These are phyloP conservation scores for Lactifluus echinatus DNA, from an alignment of 768 basidiomycete genomes.

Conservation along the genomic window DNA sequence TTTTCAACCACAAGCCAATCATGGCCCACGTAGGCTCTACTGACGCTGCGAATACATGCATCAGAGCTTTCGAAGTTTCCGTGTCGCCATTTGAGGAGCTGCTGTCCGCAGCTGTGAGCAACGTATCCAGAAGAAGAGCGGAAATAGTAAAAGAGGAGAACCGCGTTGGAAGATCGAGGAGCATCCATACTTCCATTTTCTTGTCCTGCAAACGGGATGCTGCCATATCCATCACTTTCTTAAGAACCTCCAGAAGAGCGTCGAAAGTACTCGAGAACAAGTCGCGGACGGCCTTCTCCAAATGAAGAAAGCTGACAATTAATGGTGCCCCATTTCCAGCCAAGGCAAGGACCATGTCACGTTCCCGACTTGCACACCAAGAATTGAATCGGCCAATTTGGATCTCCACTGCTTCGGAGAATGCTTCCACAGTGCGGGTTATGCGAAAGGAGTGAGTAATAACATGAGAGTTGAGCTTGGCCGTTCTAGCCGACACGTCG, in stretches of 20 bases:
- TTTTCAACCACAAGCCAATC: constrained; percentile 61
- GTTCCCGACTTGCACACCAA: constrained; percentile 68
- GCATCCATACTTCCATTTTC: constrained; percentile 32
- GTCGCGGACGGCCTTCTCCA: constrained; percentile 51
- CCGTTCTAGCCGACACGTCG: constrained; percentile 34
- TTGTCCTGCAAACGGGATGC: constrained; percentile 23
- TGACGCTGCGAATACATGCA: constrained; percentile 50
- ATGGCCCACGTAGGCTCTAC: constrained; percentile 69
- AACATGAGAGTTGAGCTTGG: constrained; percentile 18
- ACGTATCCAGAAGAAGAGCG: constrained; percentile 50
- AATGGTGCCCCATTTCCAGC: constrained; percentile 37
- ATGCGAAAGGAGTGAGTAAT: constrained; percentile 17
- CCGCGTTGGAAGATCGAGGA: constrained; percentile 33
- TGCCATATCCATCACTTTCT: constrained; percentile 26
- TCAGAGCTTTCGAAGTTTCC: constrained; percentile 46
- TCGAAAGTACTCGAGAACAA: constrained; percentile 50
- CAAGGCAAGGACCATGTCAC: constrained; percentile 52
- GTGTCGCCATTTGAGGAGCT: constrained; percentile 51
- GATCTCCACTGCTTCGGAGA: constrained; percentile 61
- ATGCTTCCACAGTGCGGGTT: constrained; percentile 70
- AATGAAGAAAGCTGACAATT: constrained; percentile 57
- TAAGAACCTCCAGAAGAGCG: constrained; percentile 45
- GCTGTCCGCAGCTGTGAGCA: constrained; percentile 49
- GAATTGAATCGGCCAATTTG: constrained; percentile 50
- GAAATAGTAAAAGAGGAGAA: constrained; percentile 46